phyloP scores from a whole-genome alignment of 2,329 filamentous ascomycete genomes.

The Fusarium incarnatum region DNA sequence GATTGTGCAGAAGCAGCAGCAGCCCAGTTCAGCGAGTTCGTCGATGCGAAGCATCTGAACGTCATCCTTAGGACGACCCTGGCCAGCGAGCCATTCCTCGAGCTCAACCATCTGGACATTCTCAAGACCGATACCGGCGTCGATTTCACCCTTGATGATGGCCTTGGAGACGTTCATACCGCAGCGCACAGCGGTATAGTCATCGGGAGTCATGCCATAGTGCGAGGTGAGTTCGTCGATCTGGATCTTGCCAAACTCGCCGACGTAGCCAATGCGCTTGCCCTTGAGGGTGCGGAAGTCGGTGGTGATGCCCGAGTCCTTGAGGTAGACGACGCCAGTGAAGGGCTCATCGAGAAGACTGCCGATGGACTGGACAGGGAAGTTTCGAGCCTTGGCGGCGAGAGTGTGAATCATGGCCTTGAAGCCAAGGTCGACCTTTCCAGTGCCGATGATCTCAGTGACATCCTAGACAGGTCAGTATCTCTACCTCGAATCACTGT shows the following conservation, averaged over 20 bases:
- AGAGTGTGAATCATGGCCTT: conserved; percentile 89
- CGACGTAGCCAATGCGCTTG: conserved; percentile 82
- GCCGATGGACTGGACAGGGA: conserved; percentile 78
- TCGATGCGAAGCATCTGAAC: conserved; percentile 87
- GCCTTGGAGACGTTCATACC: conserved; percentile 85
- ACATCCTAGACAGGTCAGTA: conserved; percentile 67
- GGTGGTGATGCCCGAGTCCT: conserved; percentile 77
- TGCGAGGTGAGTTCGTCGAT: conserved; percentile 84
- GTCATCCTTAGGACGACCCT: conserved; percentile 72
- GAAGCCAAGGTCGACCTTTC: conserved; percentile 82
- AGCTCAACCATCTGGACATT: conserved; percentile 88
- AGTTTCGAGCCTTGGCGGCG: conserved; percentile 79
- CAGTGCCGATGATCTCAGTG: conserved; percentile 82
- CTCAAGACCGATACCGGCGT: conserved; percentile 81
- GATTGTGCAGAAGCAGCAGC: conserved; percentile 87
- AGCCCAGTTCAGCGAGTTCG: conserved; percentile 81
- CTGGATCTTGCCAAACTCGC: conserved; percentile 86
- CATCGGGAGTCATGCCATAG: conserved; percentile 77
- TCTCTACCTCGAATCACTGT: rapidly evolving
- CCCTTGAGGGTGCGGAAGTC: conserved; percentile 81
- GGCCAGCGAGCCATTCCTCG: conserved; percentile 76
- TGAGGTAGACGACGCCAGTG: conserved; percentile 82
- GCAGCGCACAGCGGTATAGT: conserved; percentile 82
- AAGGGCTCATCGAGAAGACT: conserved; percentile 84
- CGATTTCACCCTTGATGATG: conserved; percentile 77